phyloP scores from a whole-genome alignment of 1,139 yeast genomes.

The Candida glucosophila region DNA sequence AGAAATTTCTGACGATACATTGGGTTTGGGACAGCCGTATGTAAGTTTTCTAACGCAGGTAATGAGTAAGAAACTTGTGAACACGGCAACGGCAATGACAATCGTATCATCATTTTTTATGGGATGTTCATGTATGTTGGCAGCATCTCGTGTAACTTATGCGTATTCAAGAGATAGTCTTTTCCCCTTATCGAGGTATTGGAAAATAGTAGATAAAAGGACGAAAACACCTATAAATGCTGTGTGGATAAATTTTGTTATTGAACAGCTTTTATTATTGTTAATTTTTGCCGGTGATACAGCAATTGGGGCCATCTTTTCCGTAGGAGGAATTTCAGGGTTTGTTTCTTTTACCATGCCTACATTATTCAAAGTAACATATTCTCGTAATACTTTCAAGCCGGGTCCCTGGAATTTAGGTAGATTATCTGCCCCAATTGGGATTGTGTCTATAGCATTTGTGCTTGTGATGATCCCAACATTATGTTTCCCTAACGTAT shows the following conservation, averaged over 20 bases:
- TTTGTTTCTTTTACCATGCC: constrained; percentile 68
- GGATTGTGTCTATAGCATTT: constrained; percentile 32
- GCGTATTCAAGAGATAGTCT: constrained; percentile 67
- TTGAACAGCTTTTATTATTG: constrained; percentile 51
- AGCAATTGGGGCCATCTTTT: constrained; percentile 68
- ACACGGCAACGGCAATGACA: constrained; percentile 52
- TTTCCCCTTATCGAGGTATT: constrained; percentile 49
- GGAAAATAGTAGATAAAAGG: constrained; percentile 43
- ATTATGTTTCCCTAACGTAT: constrained; percentile 53
- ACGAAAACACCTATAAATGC: constrained; percentile 66
- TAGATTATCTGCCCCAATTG: constrained; percentile 39
- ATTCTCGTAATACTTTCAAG: constrained; percentile 45
- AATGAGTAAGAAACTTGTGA: constrained; percentile 33
- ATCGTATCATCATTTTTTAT: constrained; percentile 53
- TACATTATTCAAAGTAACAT: constrained; percentile 50
- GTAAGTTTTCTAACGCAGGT: constrained; percentile 51
- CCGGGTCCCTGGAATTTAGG: constrained; percentile 74
- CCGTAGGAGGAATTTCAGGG: constrained; percentile 70
- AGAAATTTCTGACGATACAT: constrained; percentile 40
- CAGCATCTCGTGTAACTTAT: constrained; percentile 62
- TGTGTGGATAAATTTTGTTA: constrained; percentile 52
- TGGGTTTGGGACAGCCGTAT: constrained; percentile 58
- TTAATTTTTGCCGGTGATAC: constrained; percentile 60
- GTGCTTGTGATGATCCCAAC: constrained; percentile 59
- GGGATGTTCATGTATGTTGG: constrained; percentile 66